phyloP scores from a whole-genome alignment of 2,329 filamentous ascomycete species.

The Monosporascus ibericus region DNA sequence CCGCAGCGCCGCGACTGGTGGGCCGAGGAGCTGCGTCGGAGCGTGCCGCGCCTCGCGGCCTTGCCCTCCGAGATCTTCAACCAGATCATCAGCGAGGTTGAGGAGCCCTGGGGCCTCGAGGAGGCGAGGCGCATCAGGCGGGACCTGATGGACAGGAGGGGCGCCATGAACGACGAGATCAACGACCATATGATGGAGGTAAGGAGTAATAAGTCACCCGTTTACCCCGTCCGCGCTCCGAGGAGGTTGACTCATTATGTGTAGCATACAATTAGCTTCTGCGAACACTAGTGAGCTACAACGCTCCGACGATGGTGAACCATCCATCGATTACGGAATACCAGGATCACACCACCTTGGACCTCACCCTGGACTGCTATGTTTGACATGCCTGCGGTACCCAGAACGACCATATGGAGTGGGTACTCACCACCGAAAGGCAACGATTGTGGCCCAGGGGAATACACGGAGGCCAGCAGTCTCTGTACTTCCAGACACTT shows the following conservation, averaged over 20 bases:
- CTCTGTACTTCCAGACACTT: no score
- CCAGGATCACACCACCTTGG: no score
- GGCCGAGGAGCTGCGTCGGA: conserved; percentile 15
- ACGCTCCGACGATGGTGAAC: not conserved
- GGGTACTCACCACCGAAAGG: no score
- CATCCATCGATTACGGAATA: not conserved
- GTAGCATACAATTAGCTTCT: not conserved
- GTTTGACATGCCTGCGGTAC: no score
- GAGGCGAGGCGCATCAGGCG: not conserved
- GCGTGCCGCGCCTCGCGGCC: not conserved
- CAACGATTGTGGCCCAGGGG: no score
- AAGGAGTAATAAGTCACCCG: not conserved
- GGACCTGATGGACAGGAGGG: not conserved
- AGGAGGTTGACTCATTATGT: not conserved
- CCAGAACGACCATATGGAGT: no score
- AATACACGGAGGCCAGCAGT: no score
- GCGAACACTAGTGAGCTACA: not conserved
- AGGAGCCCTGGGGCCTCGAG: not conserved
- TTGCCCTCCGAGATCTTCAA: not conserved
- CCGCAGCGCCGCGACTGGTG: conserved; percentile 32
- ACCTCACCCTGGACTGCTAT: no score
- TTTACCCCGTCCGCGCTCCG: not conserved
- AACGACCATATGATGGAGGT: not conserved
- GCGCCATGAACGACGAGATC: not conserved
- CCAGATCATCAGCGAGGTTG: not conserved